Conservation (phyloP, 129 eudicot genomes). For the Escallonia herrerae region DNA sequence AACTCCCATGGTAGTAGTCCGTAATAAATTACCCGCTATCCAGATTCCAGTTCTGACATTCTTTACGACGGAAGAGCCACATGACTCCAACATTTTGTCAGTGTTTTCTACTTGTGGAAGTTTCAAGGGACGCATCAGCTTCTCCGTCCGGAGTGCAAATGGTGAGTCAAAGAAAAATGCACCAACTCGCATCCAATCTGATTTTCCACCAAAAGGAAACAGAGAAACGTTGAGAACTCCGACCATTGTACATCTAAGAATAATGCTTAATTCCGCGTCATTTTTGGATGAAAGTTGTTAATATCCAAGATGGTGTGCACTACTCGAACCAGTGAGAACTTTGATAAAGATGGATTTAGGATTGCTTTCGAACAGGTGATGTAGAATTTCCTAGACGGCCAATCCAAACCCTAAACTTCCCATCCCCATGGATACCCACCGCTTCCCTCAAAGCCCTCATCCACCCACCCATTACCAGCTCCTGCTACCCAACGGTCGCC, state of each 20-base stretch:
- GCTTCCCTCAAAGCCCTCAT: neutral
- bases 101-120: slow-evolving; percentile 35
- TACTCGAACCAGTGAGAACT: too few relatives aligned
- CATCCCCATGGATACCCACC: neutral
- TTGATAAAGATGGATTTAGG: too few relatives aligned
- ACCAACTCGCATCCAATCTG: slow-evolving; percentile 97
- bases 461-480: slow-evolving; percentile 37
- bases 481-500: slow-evolving; percentile 31
- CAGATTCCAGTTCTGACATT: slow-evolving; percentile 86
- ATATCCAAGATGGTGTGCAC: too few relatives aligned
- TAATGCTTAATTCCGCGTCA: too few relatives aligned
- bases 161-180: slow-evolving; percentile 69
- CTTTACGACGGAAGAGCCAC: slow-evolving; percentile 48
- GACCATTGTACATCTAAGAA: too few relatives aligned
- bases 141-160: slow-evolving; percentile 69
- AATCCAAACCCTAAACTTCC: slow-evolving; percentile 6
- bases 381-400: slow-evolving; percentile 1
- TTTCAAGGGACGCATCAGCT: slow-evolving; percentile 41
- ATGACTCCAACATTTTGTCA: slow-evolving; percentile 46
- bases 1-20: slow-evolving; percentile 1
- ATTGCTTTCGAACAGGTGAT: too few relatives aligned
- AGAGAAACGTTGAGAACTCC: too few relatives aligned
- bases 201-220: slow-evolving; percentile 9
- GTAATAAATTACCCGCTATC: slow-evolving; percentile 75
- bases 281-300: too few relatives aligned